Base-by-base conservation (phyloP, 441 rosid genomes). In the Arabidopsis lyrata region DNA sequence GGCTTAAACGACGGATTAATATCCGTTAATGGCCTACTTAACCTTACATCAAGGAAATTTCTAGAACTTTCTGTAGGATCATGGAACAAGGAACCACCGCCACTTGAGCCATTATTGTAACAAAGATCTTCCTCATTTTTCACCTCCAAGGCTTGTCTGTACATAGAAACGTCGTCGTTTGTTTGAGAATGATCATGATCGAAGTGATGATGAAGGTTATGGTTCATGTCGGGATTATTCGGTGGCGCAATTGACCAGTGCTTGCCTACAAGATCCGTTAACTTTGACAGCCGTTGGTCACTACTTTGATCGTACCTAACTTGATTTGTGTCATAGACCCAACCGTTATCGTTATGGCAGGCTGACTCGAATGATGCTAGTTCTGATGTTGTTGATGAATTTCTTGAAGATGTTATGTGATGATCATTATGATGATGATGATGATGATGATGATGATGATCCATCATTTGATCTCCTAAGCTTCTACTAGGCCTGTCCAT, bases 181-280 rank as follows among this genome's bases (percentile, higher is more conserved):
- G 88, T 44, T 27, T 81, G 81, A 27, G 83, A 66, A 68, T 61
- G 66, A 61, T 67, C 62, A 52, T 66, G 60, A 9, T 81, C 72
- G 35, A 66, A 77, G 52, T 73, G 80, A 56, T 70, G 80, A 32
- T 70, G 76, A 70, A 64, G 49, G 63, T 64, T 76, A n/a, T 57
- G 72, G 76, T 76, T 64, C 56, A 77, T 70, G 72, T 86, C 84
- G 9, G 82, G 80, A 56, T 70, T 76, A 77, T 83, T 82, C 0
- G 92, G 92, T 1, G 92, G 92, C 2, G 91, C 94, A 52, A 90
- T 86, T 1, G 91, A 86, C 94, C 90, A 91, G 81, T 87, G 83
- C 38, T 77, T 77, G 77, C 78, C 80, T 57, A 85, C 89, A 42
- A 84, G 80, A 68, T 83, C 86, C n/a, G 88, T 81, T 39, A 83